These are phyloP conservation scores for Cladosporium sp. DNA, from an alignment of 2,329 filamentous ascomycete genomes.

Conservation along the genomic window DNA sequence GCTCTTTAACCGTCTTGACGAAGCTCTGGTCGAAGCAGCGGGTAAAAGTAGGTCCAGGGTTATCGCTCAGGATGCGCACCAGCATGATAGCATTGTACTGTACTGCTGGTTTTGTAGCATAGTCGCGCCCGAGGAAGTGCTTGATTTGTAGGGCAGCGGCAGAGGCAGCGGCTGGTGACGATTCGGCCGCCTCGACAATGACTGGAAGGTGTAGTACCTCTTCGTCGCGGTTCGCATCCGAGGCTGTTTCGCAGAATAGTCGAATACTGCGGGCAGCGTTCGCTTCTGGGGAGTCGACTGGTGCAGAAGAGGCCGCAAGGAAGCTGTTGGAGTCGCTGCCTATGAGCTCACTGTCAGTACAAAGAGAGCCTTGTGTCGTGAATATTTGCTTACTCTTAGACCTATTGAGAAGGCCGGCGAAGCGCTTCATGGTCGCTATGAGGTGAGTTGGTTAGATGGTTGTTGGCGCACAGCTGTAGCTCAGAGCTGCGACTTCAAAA, in stretches of 20 bases:
- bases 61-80: conserved; percentile 83
- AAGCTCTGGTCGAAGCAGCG: conserved; percentile 84
- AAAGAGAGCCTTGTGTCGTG: neutral
- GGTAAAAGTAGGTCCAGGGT: conserved; percentile 88
- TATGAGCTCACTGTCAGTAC: neutral
- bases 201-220: conserved; percentile 89
- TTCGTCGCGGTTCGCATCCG: conserved; percentile 60
- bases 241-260: conserved; percentile 73
- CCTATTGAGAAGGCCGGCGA: conserved; percentile 16
- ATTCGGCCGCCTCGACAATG: conserved; percentile 93
- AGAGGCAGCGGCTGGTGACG: conserved; percentile 77
- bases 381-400: conserved; percentile 15
- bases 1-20: conserved; percentile 66
- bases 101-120: conserved; percentile 56
- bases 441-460: neutral
- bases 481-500: neutral
- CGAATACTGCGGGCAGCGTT: conserved; percentile 63
- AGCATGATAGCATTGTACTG: conserved; percentile 98
- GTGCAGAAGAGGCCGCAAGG: neutral
- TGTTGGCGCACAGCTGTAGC: neutral
- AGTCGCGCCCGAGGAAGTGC: conserved; percentile 73
- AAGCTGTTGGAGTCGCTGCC: conserved; percentile 6
- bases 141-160: conserved; percentile 77
- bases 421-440: conserved; percentile 14
- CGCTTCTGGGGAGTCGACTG: conserved; percentile 57